phyloP scores from a whole-genome alignment of 2,329 filamentous ascomycete species.

The Cladophialophora carrionii region DNA sequence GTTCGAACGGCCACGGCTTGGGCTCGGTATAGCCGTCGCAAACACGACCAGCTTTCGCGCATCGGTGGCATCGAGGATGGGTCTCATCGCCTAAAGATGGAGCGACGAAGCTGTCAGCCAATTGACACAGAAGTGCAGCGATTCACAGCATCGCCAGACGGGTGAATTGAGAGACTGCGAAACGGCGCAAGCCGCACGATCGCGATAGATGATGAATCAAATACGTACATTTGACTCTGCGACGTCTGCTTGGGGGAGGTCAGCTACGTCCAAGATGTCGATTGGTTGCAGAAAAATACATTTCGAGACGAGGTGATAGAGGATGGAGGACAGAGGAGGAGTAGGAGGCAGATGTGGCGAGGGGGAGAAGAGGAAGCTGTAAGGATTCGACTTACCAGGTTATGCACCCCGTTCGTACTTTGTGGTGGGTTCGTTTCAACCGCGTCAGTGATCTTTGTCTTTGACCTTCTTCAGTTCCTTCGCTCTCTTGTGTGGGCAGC shows the following conservation, averaged over 20 bases:
- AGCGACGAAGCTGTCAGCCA: neutral
- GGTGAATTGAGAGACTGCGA: neutral
- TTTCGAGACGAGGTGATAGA: neutral
- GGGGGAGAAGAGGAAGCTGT: neutral
- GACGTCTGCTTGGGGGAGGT: slow-evolving; percentile 20
- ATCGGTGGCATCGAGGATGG: slow-evolving; percentile 39
- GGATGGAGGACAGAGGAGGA: slow-evolving; percentile 5
- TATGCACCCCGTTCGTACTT: slow-evolving; percentile 29
- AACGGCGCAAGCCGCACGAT: neutral
- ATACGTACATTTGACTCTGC: slow-evolving; percentile 33
- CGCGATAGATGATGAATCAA: too few species aligned
- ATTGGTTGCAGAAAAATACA: neutral
- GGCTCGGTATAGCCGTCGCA: slow-evolving; percentile 40
- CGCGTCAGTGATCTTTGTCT: slow-evolving; percentile 24
- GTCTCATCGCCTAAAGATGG: slow-evolving; percentile 37
- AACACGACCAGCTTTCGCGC: slow-evolving; percentile 41
- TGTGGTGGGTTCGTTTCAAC: slow-evolving; percentile 30
- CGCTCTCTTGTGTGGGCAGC: neutral
- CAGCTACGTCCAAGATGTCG: neutral
- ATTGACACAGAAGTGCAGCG: neutral
- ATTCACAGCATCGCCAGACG: neutral
- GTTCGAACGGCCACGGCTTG: slow-evolving; percentile 26
- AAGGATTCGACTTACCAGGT: slow-evolving; percentile 21
- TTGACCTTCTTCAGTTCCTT: neutral
- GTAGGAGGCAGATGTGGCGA: neutral